phyloP scores from a whole-genome alignment of 345 rosid species.

The Syzygium jambos region DNA sequence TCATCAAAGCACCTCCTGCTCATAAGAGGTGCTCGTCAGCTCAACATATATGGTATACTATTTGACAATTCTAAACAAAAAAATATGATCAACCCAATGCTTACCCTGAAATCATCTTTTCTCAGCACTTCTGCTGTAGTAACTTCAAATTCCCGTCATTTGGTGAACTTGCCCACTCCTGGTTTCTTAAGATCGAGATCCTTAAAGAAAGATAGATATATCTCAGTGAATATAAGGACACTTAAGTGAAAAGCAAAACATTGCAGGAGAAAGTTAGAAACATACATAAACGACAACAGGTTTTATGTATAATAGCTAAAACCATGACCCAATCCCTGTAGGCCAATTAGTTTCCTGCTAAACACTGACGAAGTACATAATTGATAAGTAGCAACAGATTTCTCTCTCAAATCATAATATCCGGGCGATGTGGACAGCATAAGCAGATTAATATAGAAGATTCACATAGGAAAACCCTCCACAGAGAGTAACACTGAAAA shows the following conservation, averaged over 20 bases:
- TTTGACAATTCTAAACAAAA: not conserved
- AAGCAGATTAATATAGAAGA: not conserved
- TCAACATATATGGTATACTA: not conserved
- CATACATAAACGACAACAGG: not conserved
- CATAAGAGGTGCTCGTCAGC: not conserved
- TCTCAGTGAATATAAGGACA: not conserved
- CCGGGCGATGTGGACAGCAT: not conserved
- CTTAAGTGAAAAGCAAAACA: not conserved
- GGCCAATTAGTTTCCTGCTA: not conserved
- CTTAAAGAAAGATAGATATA: conserved; percentile 15
- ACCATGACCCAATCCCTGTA: not conserved
- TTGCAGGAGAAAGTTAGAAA: not conserved
- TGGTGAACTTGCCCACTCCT: conserved; percentile 14
- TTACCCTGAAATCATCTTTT: conserved; percentile 84
- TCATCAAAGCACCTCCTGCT: not conserved
- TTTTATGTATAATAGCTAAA: not conserved
- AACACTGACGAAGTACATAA: not conserved
- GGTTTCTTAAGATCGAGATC: conserved; percentile 51
- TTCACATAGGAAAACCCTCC: not conserved
- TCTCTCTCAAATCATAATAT: not conserved
- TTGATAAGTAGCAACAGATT: not conserved
- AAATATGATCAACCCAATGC: conserved; percentile 1
- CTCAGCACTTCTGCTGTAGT: conserved; percentile 55
- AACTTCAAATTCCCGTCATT: conserved; percentile 27
- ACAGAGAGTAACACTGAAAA: not conserved